phyloP scores from a whole-genome alignment of 352 stramenopile species.

The Phytophthora pinifolia region DNA sequence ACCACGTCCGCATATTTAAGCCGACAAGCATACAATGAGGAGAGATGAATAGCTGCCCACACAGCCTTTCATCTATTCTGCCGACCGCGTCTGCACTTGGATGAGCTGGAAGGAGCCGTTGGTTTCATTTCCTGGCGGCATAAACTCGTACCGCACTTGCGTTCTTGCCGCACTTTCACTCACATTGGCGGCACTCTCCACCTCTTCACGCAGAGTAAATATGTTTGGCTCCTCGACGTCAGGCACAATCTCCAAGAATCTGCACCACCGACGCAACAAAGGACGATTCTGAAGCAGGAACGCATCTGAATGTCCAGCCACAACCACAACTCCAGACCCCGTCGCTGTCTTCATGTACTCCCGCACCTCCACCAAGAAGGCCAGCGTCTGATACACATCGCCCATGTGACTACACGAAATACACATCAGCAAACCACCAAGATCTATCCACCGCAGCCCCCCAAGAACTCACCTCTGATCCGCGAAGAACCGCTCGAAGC shows the following conservation, averaged over 20 bases:
- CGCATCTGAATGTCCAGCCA: conserved; percentile 34
- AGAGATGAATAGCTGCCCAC: too few species aligned
- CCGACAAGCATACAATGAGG: too few species aligned
- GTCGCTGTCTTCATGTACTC: conserved; percentile 48
- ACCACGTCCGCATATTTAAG: too few species aligned
- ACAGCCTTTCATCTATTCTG: conserved; percentile 2
- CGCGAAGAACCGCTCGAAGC: conserved; percentile 61
- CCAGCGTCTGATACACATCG: conserved; percentile 63
- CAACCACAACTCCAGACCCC: conserved; percentile 36
- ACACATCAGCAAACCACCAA: not conserved
- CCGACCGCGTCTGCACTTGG: conserved; percentile 20
- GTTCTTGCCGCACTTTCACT: conserved; percentile 9
- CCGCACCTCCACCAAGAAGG: conserved; percentile 51
- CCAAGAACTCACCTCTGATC: conserved; percentile 28
- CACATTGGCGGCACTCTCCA: conserved; percentile 13
- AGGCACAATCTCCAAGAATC: conserved; percentile 42
- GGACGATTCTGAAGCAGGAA: conserved; percentile 41
- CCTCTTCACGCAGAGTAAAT: conserved; percentile 38
- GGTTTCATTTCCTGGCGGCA: conserved; percentile 9
- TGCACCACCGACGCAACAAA: conserved; percentile 52
- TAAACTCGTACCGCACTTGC: conserved; percentile 40
- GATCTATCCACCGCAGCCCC: not conserved
- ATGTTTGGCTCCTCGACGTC: conserved; percentile 22
- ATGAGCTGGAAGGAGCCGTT: conserved; percentile 40
- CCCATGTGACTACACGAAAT: conserved; percentile 29